phyloP scores from a whole-genome alignment of 306 rosid species.

The Quercus mongolica region DNA sequence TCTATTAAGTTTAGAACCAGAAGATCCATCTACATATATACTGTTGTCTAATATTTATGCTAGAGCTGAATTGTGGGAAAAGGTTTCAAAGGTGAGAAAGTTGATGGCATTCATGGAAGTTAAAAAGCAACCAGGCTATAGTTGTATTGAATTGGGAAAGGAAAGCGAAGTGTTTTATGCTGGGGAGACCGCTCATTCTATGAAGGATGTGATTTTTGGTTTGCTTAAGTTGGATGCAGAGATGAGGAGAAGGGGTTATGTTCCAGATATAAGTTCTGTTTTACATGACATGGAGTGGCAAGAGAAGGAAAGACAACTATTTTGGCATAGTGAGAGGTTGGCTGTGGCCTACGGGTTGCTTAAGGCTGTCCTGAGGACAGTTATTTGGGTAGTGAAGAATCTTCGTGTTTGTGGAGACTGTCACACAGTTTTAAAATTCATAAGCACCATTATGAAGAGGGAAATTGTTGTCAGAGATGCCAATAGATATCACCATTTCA shows the following conservation, averaged over 20 bases:
- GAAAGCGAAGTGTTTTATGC: slow-evolving; percentile 77
- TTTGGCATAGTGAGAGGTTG: slow-evolving; percentile 88
- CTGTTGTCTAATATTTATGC: slow-evolving; percentile 74
- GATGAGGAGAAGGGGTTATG: slow-evolving; percentile 81
- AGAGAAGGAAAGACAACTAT: slow-evolving; percentile 80
- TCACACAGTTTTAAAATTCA: slow-evolving; percentile 73
- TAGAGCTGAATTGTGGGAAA: slow-evolving; percentile 63
- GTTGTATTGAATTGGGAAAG: slow-evolving; percentile 64
- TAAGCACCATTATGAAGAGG: slow-evolving; percentile 58
- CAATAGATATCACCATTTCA: slow-evolving; percentile 76
- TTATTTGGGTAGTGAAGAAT: slow-evolving; percentile 73
- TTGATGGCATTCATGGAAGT: slow-evolving; percentile 63
- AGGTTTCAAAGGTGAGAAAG: slow-evolving; percentile 67
- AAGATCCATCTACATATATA: slow-evolving; percentile 70
- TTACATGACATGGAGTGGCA: slow-evolving; percentile 80
- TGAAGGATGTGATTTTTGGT: slow-evolving; percentile 64
- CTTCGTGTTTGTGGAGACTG: slow-evolving; percentile 90
- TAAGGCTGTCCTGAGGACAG: slow-evolving; percentile 59
- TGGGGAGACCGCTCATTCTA: slow-evolving; percentile 71
- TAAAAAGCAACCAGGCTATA: slow-evolving; percentile 80
- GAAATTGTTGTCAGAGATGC: slow-evolving; percentile 81
- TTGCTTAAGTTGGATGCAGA: slow-evolving; percentile 61
- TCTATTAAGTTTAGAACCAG: slow-evolving; percentile 46
- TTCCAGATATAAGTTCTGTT: slow-evolving; percentile 75
- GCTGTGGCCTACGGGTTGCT: slow-evolving; percentile 82